Evolutionary conservation across 1,284 basidiomycete genomes (phyloP).

Genomic region (Pseudozyma hubeiensis): DNA sequence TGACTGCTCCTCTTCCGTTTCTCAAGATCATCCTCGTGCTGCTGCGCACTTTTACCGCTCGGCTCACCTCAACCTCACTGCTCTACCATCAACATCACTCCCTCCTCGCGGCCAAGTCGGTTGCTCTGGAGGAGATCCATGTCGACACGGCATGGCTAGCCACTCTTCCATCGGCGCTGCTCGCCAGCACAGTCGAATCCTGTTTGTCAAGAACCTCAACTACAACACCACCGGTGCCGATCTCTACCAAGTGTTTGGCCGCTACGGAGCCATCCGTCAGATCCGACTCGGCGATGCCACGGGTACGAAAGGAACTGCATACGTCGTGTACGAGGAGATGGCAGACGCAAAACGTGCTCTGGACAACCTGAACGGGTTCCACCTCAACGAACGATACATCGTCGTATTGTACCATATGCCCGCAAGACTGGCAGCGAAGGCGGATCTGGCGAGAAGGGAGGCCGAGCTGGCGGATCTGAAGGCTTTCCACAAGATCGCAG

Average conservation of each 20-base stretch:
- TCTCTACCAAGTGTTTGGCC: slow-evolving; percentile 95
- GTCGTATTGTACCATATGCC: slow-evolving; percentile 95
- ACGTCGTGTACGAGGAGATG: slow-evolving; percentile 75
- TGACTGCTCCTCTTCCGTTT: neutral
- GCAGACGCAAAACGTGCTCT: slow-evolving; percentile 83
- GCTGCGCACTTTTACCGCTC: neutral
- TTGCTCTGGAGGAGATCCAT: slow-evolving; percentile 3
- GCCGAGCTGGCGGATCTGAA: slow-evolving; percentile 89
- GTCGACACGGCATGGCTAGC: slow-evolving; percentile 32
- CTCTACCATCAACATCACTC: too few relatives aligned
- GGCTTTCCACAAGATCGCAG: slow-evolving; percentile 74
- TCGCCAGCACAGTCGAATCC: slow-evolving; percentile 60
- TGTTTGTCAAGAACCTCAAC: slow-evolving; percentile 78
- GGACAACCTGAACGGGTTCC: slow-evolving; percentile 96
- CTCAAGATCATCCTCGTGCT: neutral
- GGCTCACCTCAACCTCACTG: too few relatives aligned
- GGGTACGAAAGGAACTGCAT: slow-evolving; percentile 95
- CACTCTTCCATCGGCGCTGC: slow-evolving; percentile 32
- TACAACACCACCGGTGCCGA: slow-evolving; percentile 91
- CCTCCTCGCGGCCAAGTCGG: neutral
- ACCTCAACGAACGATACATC: slow-evolving; percentile 96
- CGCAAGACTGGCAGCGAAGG: slow-evolving; percentile 86
- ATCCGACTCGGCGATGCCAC: slow-evolving; percentile 89
- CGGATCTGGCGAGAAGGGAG: slow-evolving; percentile 89
- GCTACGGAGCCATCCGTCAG: slow-evolving; percentile 96